A percentile compares a stretch with the other conserved stretches of the same genome.
phyloP scores from a whole-genome alignment of 1,284 basidiomycete genomes.

The Cryptococcus jaspeensis region DNA sequence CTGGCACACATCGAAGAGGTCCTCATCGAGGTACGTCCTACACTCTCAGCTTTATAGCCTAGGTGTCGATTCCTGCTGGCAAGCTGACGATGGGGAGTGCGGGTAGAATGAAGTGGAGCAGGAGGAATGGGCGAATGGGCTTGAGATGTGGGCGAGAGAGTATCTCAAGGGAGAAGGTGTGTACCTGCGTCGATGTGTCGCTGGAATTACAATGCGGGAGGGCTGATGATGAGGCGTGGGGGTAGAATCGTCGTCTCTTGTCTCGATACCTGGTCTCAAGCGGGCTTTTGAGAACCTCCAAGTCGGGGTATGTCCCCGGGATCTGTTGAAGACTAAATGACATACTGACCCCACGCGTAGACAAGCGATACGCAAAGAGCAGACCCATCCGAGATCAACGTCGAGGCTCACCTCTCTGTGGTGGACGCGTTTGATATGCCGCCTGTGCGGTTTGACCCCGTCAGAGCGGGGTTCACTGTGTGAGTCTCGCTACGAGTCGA shows the following conservation, averaged over 20 bases:
- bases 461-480: slow-evolving; percentile 55
- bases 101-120: slow-evolving; percentile 65
- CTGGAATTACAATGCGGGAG: too few relatives aligned
- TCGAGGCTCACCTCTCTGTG: slow-evolving; percentile 78
- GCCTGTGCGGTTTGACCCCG: slow-evolving; percentile 79
- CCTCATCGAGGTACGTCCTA: slow-evolving; percentile 42
- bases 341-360: slow-evolving; percentile 30
- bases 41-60: too few relatives aligned
- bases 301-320: slow-evolving; percentile 57
- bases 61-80: too few relatives aligned
- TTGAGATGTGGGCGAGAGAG: slow-evolving; percentile 80
- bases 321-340: neutral
- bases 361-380: slow-evolving; percentile 55
- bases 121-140: slow-evolving; percentile 56
- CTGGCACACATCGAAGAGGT: slow-evolving; percentile 50
- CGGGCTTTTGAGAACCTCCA: slow-evolving; percentile 80
- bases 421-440: slow-evolving; percentile 95
- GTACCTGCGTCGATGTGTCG: too few relatives aligned
- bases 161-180: slow-evolving; percentile 88
- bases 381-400: slow-evolving; percentile 66
- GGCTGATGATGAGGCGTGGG: too few relatives aligned
- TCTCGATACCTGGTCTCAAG: slow-evolving; percentile 59
- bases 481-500: slow-evolving; percentile 9
- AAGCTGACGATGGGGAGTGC: slow-evolving; percentile 2
- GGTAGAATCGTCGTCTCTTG: slow-evolving; percentile 37